Evolutionary conservation across 1,139 yeast genomes (phyloP), one percentile per base, ranked within the genome.

Genomic region (Suhomyces maxii): DNA sequence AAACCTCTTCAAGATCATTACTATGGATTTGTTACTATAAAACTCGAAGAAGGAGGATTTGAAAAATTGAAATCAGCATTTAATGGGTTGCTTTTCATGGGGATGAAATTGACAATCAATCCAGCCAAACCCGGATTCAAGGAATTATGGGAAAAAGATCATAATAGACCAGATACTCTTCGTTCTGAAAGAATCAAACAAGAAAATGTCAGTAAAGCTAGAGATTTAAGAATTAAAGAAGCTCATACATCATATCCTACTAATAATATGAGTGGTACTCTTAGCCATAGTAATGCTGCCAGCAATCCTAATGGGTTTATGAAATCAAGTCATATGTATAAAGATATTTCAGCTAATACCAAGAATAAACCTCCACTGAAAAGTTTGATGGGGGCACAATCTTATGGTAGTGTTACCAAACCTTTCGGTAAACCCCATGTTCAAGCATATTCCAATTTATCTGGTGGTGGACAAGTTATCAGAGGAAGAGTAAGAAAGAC

Each of bases 81-180:
- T 51, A 78, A 88, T 60, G 95, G 91, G 23, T 79, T 85, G 1
- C 76, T 77, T 36, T 91, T 78, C 64, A 89, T 87, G 77, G 96
- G 96, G 1, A 74, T 84, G 41, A 81, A 77, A 50, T 67, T 91
- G 36, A 69, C 72, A 1, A 68, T 91, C 7, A 80, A 76, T 38
- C 59, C 57, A 39, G 84, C 85, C 23, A 71, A 68, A 41, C 64
- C 68, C 5, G 52, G 54, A 6, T 74, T 55, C 49, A 48, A 65
- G 26, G 72, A 70, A 32, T 59, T 67, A 34, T 77, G 84, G 82
- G 63, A 64, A 36, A 59, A 62, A 35, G 85, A 76, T 52, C 48
- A 61, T 7, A 56, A 58, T 53, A 57, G 79, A 41, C 68, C 67
- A n/a, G 76, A 71, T 47, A 53, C 54, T 3, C 60, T 68, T 8